Conservation (phyloP, 371 early-diverging fungal genomes). For the Mucor circinelloides region DNA sequence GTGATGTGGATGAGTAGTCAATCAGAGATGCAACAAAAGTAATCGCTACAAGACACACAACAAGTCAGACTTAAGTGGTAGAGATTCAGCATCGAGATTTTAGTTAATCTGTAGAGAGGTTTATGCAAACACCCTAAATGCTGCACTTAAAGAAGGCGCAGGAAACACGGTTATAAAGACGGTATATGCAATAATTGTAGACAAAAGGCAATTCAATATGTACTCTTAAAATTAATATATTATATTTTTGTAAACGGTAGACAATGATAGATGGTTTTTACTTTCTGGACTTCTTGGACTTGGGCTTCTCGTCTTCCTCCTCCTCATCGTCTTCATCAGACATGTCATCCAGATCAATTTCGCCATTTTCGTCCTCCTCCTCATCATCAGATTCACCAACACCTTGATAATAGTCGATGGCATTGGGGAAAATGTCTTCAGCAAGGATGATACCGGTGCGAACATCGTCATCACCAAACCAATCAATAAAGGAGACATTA, state of each 20-base stretch:
- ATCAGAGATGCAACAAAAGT: too few relatives aligned
- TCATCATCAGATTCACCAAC: conserved; percentile 28
- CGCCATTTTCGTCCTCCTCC: conserved; percentile 39
- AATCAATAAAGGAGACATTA: conserved; percentile 43
- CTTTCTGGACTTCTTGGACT: conserved; percentile 18
- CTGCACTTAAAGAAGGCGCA: too few relatives aligned
- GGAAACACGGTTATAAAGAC: too few relatives aligned
- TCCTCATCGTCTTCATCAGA: conserved; percentile 17
- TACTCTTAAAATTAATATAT: neutral
- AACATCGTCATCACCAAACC: conserved; percentile 50
- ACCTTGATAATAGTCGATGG: conserved; percentile 34
- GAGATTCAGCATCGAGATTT: too few relatives aligned
- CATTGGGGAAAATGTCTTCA: conserved; percentile 48
- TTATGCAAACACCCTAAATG: too few relatives aligned
- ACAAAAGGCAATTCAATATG: neutral
- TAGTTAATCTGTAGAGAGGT: too few relatives aligned
- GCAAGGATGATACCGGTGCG: conserved; percentile 38
- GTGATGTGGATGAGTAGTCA: too few relatives aligned
- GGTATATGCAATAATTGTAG: too few relatives aligned
- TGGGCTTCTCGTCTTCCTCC: conserved; percentile 20
- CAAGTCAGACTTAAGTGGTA: too few relatives aligned
- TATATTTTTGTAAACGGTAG: neutral
- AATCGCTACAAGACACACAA: too few relatives aligned
- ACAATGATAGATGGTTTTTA: neutral
- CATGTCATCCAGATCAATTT: conserved; percentile 32